Percentiles rank a stretch among this genome's conserved stretches.
phyloP scores from a whole-genome alignment of 225 moss, liverwort and hornwort genomes.

The Polytrichum formosum region DNA sequence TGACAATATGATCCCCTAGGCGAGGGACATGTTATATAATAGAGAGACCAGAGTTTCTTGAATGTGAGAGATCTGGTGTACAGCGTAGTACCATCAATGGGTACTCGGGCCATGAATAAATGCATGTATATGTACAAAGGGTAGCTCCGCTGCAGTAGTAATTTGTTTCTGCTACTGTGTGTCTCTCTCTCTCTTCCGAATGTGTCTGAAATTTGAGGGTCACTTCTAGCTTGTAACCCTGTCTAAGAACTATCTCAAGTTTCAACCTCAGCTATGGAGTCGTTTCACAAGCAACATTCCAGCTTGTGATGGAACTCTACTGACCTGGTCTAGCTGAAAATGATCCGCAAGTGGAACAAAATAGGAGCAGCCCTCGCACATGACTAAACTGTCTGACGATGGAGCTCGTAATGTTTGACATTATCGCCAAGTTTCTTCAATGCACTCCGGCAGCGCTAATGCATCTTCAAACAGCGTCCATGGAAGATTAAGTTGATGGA shows the following conservation, averaged over 20 bases:
- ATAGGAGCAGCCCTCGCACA: slow-evolving; percentile 1
- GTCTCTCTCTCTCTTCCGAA: slow-evolving; percentile 6
- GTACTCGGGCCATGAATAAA: slow-evolving; percentile 24
- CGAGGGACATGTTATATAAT: not conserved
- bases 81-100: slow-evolving; percentile 9
- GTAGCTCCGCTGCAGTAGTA: slow-evolving; percentile 5
- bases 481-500: no score
- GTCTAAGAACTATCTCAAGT: slow-evolving; percentile 3
- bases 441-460: not conserved
- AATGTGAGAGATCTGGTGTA: slow-evolving; percentile 13
- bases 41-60: slow-evolving; percentile 2
- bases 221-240: slow-evolving; percentile 17
- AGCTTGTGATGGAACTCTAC: slow-evolving; percentile 11
- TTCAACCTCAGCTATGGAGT: not conserved
- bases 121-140: slow-evolving; percentile 26
- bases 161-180: not conserved
- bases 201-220: slow-evolving; percentile 9
- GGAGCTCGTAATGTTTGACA: not conserved
- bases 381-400: slow-evolving; percentile 3
- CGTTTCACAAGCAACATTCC: slow-evolving; percentile 10
- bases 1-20: not conserved
- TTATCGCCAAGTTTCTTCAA: not conserved
- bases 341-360: slow-evolving; percentile 13
- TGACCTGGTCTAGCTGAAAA: slow-evolving; percentile 7
- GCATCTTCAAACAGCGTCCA: no score